phyloP scores from a whole-genome alignment of 2,329 filamentous ascomycete species.

The Aspergillus fischeri region DNA sequence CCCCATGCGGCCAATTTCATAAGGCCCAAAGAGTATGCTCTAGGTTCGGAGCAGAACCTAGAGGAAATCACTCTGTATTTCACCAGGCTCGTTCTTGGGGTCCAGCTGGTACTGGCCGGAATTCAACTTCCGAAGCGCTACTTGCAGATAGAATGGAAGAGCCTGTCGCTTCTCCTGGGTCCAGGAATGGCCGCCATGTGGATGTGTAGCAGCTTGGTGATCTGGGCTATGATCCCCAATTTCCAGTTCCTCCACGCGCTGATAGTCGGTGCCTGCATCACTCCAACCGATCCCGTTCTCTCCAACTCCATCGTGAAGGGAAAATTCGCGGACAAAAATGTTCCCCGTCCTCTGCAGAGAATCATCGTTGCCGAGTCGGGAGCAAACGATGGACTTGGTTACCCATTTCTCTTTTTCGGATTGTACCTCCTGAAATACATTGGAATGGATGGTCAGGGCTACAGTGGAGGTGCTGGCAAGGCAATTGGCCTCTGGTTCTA shows the following conservation, averaged over 20 bases:
- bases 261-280: conserved; percentile 79
- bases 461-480: conserved; percentile 56
- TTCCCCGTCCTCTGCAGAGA: conserved; percentile 74
- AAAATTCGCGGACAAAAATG: conserved; percentile 86
- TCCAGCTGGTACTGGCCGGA: conserved; percentile 84
- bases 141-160: conserved; percentile 71
- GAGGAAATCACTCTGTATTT: conserved; percentile 77
- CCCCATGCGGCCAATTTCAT: conserved; percentile 74
- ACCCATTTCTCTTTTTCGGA: conserved; percentile 82
- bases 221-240: conserved; percentile 71
- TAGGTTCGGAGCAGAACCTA: conserved; percentile 54
- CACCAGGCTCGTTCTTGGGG: conserved; percentile 78
- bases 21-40: conserved; percentile 69
- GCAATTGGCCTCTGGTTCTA: conserved; percentile 80
- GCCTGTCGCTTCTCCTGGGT: conserved; percentile 69
- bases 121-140: conserved; percentile 84
- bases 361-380: conserved; percentile 80
- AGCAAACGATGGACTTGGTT: conserved; percentile 83
- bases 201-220: conserved; percentile 71
- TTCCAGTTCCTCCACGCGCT: conserved; percentile 73
- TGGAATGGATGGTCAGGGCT: conserved; percentile 53
- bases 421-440: conserved; percentile 78
- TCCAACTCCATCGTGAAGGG: conserved; percentile 91
- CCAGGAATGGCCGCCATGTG: conserved; percentile 87
- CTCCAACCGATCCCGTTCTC: conserved; percentile 82